phyloP scores from a whole-genome alignment of 345 rosid genomes.

The Arabidopsis arenosa region DNA sequence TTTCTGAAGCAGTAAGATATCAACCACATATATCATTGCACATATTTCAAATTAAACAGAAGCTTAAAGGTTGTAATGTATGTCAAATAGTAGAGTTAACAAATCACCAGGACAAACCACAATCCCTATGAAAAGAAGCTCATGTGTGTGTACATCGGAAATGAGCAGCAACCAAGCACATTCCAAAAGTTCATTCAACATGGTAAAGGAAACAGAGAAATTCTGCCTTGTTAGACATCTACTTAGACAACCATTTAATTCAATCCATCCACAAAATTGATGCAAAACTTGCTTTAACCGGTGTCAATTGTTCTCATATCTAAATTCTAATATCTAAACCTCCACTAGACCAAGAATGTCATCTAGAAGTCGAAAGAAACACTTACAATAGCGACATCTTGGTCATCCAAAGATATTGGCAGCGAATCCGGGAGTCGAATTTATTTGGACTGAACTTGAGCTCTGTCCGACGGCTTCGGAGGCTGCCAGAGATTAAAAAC shows the following conservation, averaged over 20 bases:
- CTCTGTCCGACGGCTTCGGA: conserved; percentile 75
- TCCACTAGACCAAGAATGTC: background rate
- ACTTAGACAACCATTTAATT: background rate
- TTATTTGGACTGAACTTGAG: conserved; percentile 80
- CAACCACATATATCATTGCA: conserved; percentile 24
- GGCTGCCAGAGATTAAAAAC: conserved; percentile 50
- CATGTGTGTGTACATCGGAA: background rate
- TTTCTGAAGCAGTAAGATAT: background rate
- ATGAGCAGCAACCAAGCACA: conserved; percentile 1
- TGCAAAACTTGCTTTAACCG: too few relatives aligned
- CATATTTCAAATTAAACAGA: background rate
- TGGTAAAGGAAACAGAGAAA: background rate
- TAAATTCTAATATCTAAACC: background rate
- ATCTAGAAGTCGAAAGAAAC: background rate
- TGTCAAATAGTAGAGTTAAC: too few relatives aligned
- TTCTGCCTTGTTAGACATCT: background rate
- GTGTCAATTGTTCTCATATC: background rate
- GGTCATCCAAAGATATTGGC: conserved; percentile 82
- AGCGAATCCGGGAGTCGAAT: conserved; percentile 88
- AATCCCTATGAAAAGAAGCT: background rate
- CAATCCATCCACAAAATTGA: conserved; percentile 2
- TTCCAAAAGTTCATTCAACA: background rate
- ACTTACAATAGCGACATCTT: conserved; percentile 85
- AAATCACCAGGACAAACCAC: background rate
- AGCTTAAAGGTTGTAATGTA: background rate